Base-by-base conservation (phyloP, 1,284 basidiomycete species). In the Trichosporon sp. region DNA sequence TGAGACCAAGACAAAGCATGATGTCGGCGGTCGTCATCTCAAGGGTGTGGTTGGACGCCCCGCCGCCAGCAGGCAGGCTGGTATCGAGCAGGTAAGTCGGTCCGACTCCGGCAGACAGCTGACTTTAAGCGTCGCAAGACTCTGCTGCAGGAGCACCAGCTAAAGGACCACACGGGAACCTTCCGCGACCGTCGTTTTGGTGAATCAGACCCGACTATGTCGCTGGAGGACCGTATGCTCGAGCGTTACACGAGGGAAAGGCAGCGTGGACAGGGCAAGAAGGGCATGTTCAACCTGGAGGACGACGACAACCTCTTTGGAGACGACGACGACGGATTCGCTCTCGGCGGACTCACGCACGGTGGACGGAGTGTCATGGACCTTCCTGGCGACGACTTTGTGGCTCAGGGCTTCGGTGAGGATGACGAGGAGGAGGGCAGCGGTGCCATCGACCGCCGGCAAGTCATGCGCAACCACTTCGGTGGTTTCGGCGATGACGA, bases 141-240 rank as follows among this genome's bases (percentile, higher is more conserved):
- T 0, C 82, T 99, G 21, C 81, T 98, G 52, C 94, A 94, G 61
- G 94, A 98, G 81, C 82, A 83, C 71, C 76, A 83, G 60, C 88
- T 87, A 32, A 86, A 92, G 60, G 86, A 85, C 57, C 89, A 89
- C 70, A 87, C 89, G 13, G 94, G 95, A 10, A 91, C 92, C 4
- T 89, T 99, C 69, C 82, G 95, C 61, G 96, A 99, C 80, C 86
- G 92, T 62, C 89, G 96, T 40, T 97, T 99, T 73, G 96, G 96
- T 81, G 96, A 99, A 85, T 89, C 91, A 72, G 88, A 99, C 72
- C 88, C 94, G 1, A 86, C 87, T 10, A 87, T 99, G 85, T 89
- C 89, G 10, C 84, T 93, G 16, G 96, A 99, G 78, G 95, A 99
- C 73, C 90, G 93, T 69, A 98, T 98, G 89, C 85, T 99, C 29